These are phyloP conservation scores for Sclerotinia trifoliorum DNA, from an alignment of 2,329 filamentous ascomycete species.

Conservation along the genomic window DNA sequence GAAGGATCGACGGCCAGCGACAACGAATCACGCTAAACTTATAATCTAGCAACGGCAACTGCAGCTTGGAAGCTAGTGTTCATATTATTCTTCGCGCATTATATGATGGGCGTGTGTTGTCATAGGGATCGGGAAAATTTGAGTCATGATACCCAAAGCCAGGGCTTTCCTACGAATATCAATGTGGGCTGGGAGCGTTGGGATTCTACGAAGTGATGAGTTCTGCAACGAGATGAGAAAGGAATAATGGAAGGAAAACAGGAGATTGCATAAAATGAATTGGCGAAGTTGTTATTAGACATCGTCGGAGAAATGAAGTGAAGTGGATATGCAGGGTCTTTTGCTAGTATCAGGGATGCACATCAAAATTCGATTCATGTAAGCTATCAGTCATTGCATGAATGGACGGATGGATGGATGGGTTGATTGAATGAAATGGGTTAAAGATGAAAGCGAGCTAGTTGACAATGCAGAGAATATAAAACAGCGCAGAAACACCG, in stretches of 20 bases:
- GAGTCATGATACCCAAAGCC: conserved; percentile 23
- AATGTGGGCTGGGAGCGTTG: neutral
- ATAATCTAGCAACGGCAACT: conserved; percentile 8
- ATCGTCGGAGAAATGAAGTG: neutral
- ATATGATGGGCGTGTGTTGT: conserved; percentile 14
- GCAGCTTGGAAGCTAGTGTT: conserved; percentile 19
- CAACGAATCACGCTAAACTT: conserved; percentile 5
- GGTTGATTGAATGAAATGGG: neutral
- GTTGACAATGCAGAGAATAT: conserved; percentile 12
- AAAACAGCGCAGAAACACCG: conserved; percentile 12
- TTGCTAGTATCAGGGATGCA: conserved; percentile 17
- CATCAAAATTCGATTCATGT: conserved; percentile 17
- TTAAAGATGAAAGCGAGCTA: conserved; percentile 11
- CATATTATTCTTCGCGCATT: conserved; percentile 20
- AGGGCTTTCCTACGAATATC: conserved; percentile 16
- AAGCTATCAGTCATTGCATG: conserved; percentile 20
- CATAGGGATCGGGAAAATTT: conserved; percentile 20
- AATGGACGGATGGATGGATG: conserved; percentile 3
- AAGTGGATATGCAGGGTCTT: conserved; percentile 2
- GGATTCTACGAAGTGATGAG: conserved; percentile 11
- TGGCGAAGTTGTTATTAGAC: neutral
- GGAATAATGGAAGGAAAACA: conserved; percentile 2
- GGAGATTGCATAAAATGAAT: neutral
- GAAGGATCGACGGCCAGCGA: conserved; percentile 6
- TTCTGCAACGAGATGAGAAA: conserved; percentile 15